phyloP scores from a whole-genome alignment of 495 filamentous ascomycete species.

The Penicillium turbatum region DNA sequence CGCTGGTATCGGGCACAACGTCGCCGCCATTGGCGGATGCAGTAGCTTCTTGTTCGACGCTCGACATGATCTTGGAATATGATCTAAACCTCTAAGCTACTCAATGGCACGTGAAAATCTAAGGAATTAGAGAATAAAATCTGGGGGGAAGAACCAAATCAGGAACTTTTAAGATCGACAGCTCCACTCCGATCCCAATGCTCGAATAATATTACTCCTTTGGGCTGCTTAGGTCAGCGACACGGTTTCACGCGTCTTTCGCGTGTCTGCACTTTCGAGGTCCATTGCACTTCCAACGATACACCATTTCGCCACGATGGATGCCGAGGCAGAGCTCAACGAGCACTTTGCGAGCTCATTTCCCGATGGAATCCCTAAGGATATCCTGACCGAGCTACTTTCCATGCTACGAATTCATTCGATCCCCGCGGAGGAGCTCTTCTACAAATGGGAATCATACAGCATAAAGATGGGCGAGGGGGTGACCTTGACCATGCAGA shows the following conservation, averaged over 20 bases:
- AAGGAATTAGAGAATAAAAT: background rate
- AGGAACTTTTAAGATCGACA: constrained; percentile 8
- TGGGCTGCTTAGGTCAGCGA: constrained; percentile 22
- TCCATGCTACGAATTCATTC: constrained; percentile 80
- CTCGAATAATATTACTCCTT: constrained; percentile 19
- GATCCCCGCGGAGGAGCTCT: constrained; percentile 74
- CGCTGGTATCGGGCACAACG: constrained; percentile 11
- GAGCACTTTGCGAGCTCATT: constrained; percentile 58
- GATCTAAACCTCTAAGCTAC: background rate
- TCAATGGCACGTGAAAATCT: background rate
- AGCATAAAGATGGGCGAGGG: constrained; percentile 88
- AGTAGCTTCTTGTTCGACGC: background rate
- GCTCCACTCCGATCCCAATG: constrained; percentile 5
- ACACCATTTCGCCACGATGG: constrained; percentile 16
- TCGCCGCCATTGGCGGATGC: constrained; percentile 18
- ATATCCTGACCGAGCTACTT: constrained; percentile 71
- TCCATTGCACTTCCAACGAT: constrained; percentile 8
- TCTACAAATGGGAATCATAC: constrained; percentile 98
- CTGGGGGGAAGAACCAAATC: background rate
- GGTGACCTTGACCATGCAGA: constrained; percentile 63
- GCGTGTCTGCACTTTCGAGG: constrained; percentile 7
- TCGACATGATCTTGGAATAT: constrained; percentile 1
- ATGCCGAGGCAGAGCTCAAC: constrained; percentile 55
- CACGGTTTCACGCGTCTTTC: constrained; percentile 19
- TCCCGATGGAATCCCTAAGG: constrained; percentile 57